Base-by-base conservation (phyloP, 176 grass and related monocot genomes). In the Avena atlantica region DNA sequence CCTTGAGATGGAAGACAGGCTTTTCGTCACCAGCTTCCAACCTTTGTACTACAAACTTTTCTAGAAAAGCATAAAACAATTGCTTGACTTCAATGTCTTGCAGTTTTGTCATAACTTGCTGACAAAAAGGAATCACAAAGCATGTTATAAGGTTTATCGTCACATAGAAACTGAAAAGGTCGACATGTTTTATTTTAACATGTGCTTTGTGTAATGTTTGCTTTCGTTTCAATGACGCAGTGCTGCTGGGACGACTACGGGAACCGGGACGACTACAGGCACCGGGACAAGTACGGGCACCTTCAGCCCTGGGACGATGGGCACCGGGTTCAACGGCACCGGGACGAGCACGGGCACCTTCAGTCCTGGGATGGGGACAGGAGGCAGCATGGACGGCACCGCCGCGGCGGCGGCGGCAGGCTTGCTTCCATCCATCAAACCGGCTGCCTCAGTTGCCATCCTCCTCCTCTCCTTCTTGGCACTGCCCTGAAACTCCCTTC, bases 401-500 rank as follows among this genome's bases (percentile, higher is more conserved):
- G 80, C 69, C 12, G 86, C 74, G 16, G 88, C 83, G n/a, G 47
- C n/a, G n/a, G n/a, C 86, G 27, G 27, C 86, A 31, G 84, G 84
- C 65, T 70, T 91, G 81, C 72, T 86, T 51, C 86, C 88, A 15
- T 78, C 76, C 53, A 23, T 29, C 12, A 69, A 80, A 24, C 34
- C 67, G 56, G 69, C 69, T 7, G 58, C 78, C 50, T 62, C 66
- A 66, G 3, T 77, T 12, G 25, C 86, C 77, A 3, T 21, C 79
- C 37, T 56, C 85, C 67, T 87, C 83, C 36, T 85, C 68, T 87
- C 86, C 15, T 72, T 84, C 81, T 86, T 92, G 47, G 72, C 84
- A 8, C 63, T 90, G 44, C 42, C 50, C 1, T 86, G 83, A 85
- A 74, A 2, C 36, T 37, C 8, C 19, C 37, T 44, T 44, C 11